Base-by-base conservation (phyloP, 768 basidiomycete species). In the Phaffia australis region DNA sequence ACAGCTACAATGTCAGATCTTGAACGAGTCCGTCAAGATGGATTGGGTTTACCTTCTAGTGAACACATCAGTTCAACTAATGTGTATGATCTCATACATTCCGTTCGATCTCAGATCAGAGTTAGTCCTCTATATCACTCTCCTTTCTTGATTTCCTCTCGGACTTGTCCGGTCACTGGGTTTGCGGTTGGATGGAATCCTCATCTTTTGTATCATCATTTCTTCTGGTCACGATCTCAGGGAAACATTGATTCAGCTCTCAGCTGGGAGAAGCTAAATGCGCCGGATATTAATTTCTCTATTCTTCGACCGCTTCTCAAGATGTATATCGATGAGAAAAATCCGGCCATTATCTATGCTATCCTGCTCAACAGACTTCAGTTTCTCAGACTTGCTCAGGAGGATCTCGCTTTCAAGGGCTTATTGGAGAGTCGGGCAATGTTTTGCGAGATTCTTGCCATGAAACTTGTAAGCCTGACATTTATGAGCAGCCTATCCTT, bases 401-500 rank as follows among this genome's bases (percentile, higher is more conserved):
- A 80, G 2, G 85, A 92, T 71, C 80, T 95, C 56, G 88, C 88
- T 18, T 86, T 85, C 76, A 82, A 88, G 11, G 83, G 74, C 19
- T 80, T 95, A 63, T 86, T 87, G 79, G 75, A 79, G 9, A 78
- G 84, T 14, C 79, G 87, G 50, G 92, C 90, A 84, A 56, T 81
- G 35, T 80, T 93, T 14, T 93, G 89, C 76, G 90, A 95, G 74
- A 83, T 95, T 19, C 76, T 95, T 23, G 90, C 93, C 11, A 84
- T 73, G 75, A 25, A 64, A 74, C 66, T 60, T 47, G 25, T 21
- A n/a, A n/a, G 9, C 23, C 19, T 19, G 11, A 35, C 42, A 0
- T 35, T 21, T n/a, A 16, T 11, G 1, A 6, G 21, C 23, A 6
- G 32, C 18, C 15, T 23, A 9, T 3, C n/a, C 61, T 25, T 50